Base-by-base conservation (phyloP, 2,329 filamentous ascomycete species). In the Paraphoma chrysanthemicola region DNA sequence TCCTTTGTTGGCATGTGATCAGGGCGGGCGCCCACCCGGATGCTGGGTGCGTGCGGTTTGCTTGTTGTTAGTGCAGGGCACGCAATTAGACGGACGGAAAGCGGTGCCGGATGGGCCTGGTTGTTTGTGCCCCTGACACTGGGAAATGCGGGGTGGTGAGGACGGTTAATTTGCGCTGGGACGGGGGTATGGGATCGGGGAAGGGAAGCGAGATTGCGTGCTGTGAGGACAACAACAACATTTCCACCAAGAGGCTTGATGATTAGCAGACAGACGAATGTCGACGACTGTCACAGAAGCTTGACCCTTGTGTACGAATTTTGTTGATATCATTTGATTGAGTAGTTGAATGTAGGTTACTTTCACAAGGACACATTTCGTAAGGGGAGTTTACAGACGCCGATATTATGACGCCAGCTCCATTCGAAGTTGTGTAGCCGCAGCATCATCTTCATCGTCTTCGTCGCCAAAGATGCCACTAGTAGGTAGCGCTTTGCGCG, bases 401-500 rank as follows among this genome's bases (percentile, higher is more conserved):
- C 14, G 33, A 14, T 36, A 36, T 6, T 36, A 36, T 14, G 14
- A 36, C 9, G 33, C 33, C 14, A 36, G 33, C 33, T 36, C 33
- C 9, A 10, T 14, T 36, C 33, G 33, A n/a, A 29, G 43, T 14
- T 52, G 50, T 18, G 50, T 42, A 16, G 42, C 31, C 7, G 16
- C 43, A 18, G 41, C 49, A 3, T 23, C 17, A 11, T 48, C 46
- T 6, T 41, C 43, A 12, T 29, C 30, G 4, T 60, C 59, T 1
- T 60, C 51, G 4, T 57, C 46, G 16, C 67, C 57, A 23, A 66
- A 68, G 7, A 67, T 63, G n/a, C 59, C 44, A 6, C 11, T 36
- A 18, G 30, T 39, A 3, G 53, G 38, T 45, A 48, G 33, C 30
- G 29, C 29, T n/a, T 42, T 54, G n/a, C 30, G 39, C 16, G 49